Conservation (phyloP, 179 eudicot genomes). For the Beta macrorhiza region DNA sequence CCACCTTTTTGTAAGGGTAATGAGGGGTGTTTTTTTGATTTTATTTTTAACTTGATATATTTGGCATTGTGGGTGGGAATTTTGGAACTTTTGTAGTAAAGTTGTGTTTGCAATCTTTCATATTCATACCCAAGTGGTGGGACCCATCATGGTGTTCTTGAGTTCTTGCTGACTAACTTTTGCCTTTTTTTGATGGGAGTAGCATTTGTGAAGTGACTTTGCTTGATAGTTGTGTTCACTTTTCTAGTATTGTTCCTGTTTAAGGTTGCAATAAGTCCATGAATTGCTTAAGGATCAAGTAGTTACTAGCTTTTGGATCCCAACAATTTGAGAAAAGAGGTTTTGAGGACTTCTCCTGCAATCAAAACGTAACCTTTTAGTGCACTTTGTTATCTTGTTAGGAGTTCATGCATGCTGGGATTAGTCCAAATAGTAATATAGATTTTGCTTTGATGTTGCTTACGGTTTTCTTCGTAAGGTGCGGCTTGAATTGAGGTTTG, state of each 20-base stretch:
- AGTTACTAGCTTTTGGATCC: conserved; percentile 7
- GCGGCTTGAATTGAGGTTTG: background rate
- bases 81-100: conserved; percentile 4
- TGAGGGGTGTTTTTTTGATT: background rate
- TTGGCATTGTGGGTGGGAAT: conserved; percentile 9
- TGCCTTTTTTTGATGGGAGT: background rate
- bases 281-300: background rate
- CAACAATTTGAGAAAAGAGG: background rate
- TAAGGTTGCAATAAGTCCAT: background rate
- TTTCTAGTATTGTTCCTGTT: background rate
- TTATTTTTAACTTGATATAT: background rate
- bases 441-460: background rate
- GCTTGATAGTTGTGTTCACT: background rate
- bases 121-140: conserved; percentile 18
- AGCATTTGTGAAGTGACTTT: background rate
- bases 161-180: background rate
- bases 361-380: too few relatives aligned
- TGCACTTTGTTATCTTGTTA: background rate
- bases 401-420: conserved; percentile 1
- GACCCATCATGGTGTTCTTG: conserved; percentile 13
- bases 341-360: background rate
- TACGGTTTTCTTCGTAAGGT: background rate
- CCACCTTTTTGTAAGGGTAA: background rate
- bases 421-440: background rate
- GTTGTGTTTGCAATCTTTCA: background rate